Percentiles rank a stretch among this genome's conserved stretches.
These are phyloP conservation scores for Heteromeles arbutifolia DNA, from an alignment of 306 rosid species.

Conservation along the genomic window DNA sequence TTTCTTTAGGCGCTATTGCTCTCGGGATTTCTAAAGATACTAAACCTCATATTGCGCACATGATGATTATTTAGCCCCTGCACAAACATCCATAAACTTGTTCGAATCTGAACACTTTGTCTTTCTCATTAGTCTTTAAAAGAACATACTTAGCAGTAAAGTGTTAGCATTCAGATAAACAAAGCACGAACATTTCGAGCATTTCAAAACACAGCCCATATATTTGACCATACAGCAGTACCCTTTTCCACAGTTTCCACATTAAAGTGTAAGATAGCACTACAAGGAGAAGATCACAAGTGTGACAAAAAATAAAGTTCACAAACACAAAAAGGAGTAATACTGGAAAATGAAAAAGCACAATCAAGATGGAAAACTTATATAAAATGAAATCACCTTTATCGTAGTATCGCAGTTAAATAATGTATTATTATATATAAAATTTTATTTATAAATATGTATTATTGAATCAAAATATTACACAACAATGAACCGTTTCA, in stretches of 20 bases:
- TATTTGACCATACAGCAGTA: constrained; percentile 15
- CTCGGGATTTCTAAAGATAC: neutral
- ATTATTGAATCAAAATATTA: too few relatives aligned
- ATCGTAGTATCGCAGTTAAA: too few relatives aligned
- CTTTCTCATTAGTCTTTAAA: neutral
- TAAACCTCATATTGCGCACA: neutral
- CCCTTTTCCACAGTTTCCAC: neutral
- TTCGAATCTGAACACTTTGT: neutral
- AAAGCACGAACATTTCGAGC: neutral
- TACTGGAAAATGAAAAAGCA: neutral
- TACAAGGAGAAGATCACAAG: neutral
- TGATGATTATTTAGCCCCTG: neutral
- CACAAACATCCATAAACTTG: constrained; percentile 19
- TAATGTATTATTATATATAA: too few relatives aligned
- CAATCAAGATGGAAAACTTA: neutral
- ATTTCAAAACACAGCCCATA: neutral
- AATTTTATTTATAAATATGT: too few relatives aligned
- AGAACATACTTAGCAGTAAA: neutral
- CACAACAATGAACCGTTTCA: too few relatives aligned
- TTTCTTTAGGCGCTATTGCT: neutral
- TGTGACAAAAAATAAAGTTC: neutral
- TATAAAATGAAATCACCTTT: too few relatives aligned
- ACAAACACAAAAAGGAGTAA: neutral
- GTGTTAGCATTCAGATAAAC: constrained; percentile 24
- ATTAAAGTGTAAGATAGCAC: neutral